phyloP scores from a whole-genome alignment of 164 flowering plant species.

The Umbellularia californica region DNA sequence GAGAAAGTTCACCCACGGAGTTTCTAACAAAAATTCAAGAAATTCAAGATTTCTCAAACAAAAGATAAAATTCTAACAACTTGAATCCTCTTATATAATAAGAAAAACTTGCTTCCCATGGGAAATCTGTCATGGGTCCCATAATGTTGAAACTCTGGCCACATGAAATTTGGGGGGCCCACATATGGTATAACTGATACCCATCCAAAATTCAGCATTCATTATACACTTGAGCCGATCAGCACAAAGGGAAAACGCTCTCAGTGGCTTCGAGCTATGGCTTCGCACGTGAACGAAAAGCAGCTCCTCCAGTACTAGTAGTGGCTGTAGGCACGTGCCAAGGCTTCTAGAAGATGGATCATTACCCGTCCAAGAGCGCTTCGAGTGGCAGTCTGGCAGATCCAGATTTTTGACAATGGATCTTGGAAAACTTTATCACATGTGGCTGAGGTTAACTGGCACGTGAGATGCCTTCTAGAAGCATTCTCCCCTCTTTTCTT shows the following conservation, averaged over 20 bases:
- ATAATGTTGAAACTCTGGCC: too few species aligned
- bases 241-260: not conserved
- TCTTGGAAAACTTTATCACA: not conserved
- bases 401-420: too few species aligned
- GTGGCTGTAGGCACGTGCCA: not conserved
- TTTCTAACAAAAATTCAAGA: too few species aligned
- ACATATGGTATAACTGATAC: too few species aligned
- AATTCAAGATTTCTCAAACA: too few species aligned
- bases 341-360: conserved; percentile 4
- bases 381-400: too few species aligned
- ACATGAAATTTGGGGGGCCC: too few species aligned
- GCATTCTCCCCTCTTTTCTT: not conserved
- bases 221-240: not conserved
- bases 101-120: too few species aligned
- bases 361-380: not conserved
- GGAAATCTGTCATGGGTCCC: too few species aligned
- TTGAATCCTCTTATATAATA: too few species aligned
- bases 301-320: not conserved
- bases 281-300: not conserved
- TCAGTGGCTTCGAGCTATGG: not conserved
- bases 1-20: too few species aligned
- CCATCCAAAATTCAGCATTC: not conserved
- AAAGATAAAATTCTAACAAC: too few species aligned
- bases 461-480: conserved; percentile 1
- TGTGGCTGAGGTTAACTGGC: not conserved